Conservation (phyloP, 1,284 basidiomycete genomes). For the Mycena sp. region DNA sequence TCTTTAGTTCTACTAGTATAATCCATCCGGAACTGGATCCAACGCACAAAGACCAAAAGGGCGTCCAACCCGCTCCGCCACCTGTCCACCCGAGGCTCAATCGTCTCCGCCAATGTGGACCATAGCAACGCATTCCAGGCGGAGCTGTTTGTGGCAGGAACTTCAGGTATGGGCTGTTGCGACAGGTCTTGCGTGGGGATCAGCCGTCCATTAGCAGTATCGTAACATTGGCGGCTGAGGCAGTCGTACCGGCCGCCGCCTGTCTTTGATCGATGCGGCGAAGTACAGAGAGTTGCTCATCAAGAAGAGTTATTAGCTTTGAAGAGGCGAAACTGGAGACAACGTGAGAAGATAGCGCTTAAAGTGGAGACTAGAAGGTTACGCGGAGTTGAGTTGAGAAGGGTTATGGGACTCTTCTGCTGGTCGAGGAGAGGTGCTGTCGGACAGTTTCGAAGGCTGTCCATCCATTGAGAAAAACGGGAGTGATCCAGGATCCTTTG, state of each 20-base stretch:
- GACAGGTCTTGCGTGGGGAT: neutral
- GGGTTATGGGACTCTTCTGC: too few relatives aligned
- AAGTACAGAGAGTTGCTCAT: conserved; percentile 5
- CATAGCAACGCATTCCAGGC: conserved; percentile 17
- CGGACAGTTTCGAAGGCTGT: too few relatives aligned
- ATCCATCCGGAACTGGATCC: neutral
- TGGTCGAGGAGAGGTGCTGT: too few relatives aligned
- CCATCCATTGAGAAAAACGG: too few relatives aligned
- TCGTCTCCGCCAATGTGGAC: conserved; percentile 7
- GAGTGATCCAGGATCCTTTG: too few relatives aligned
- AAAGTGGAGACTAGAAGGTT: neutral
- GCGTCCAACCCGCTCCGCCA: conserved; percentile 19
- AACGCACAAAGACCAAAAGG: conserved; percentile 9
- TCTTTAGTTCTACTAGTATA: neutral
- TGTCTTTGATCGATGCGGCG: conserved; percentile 14
- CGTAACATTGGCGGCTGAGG: too few relatives aligned
- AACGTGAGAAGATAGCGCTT: neutral
- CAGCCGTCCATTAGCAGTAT: neutral
- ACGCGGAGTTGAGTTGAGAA: neutral
- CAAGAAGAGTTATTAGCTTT: neutral
- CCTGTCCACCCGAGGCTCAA: conserved; percentile 12
- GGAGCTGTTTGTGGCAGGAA: conserved; percentile 8
- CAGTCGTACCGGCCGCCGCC: conserved; percentile 5
- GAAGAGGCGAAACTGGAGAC: neutral
- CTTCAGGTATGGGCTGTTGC: conserved; percentile 16